Percentiles rank a stretch among this genome's conserved stretches.
These are phyloP conservation scores for Backusella luteola DNA, from an alignment of 192 early-diverging fungal species.

Conservation along the genomic window DNA sequence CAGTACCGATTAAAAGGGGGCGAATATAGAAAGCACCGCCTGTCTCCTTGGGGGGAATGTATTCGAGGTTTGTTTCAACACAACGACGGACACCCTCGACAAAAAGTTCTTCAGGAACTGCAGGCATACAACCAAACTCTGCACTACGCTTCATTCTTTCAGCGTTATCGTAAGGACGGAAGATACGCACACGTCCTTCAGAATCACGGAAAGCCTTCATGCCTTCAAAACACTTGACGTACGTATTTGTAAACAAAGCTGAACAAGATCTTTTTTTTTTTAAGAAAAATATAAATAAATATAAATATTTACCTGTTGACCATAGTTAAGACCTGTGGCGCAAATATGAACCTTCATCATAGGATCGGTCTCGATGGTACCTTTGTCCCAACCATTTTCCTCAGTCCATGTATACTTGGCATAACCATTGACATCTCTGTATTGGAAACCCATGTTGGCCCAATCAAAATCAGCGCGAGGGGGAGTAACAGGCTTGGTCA, in stretches of 20 bases:
- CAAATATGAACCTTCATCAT: conserved; percentile 64
- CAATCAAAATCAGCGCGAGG: conserved; percentile 57
- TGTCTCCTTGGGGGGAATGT: conserved; percentile 69
- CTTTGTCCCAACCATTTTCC: conserved; percentile 58
- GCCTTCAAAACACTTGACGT: conserved; percentile 70
- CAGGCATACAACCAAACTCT: conserved; percentile 55
- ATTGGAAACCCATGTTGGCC: conserved; percentile 65
- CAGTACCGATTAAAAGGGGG: conserved; percentile 68
- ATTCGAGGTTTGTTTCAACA: conserved; percentile 66
- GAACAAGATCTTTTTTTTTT: not conserved
- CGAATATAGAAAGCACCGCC: conserved; percentile 71
- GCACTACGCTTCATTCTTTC: conserved; percentile 57
- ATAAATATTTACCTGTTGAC: conserved; percentile 54
- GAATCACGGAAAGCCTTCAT: conserved; percentile 73
- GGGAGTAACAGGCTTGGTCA: conserved; percentile 16
- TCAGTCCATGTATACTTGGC: conserved; percentile 62
- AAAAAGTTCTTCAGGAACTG: conserved; percentile 60
- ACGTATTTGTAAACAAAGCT: not conserved
- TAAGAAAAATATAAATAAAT: not conserved
- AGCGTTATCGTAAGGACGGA: conserved; percentile 71
- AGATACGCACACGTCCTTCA: conserved; percentile 67
- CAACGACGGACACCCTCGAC: conserved; percentile 54
- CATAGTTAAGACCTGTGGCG: conserved; percentile 69
- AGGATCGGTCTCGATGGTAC: conserved; percentile 51
- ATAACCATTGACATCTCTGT: conserved; percentile 60